Evolutionary conservation across 1,284 basidiomycete genomes (phyloP), one percentile per base, ranked within the genome.

Genomic region (Tranzscheliella williamsii): DNA sequence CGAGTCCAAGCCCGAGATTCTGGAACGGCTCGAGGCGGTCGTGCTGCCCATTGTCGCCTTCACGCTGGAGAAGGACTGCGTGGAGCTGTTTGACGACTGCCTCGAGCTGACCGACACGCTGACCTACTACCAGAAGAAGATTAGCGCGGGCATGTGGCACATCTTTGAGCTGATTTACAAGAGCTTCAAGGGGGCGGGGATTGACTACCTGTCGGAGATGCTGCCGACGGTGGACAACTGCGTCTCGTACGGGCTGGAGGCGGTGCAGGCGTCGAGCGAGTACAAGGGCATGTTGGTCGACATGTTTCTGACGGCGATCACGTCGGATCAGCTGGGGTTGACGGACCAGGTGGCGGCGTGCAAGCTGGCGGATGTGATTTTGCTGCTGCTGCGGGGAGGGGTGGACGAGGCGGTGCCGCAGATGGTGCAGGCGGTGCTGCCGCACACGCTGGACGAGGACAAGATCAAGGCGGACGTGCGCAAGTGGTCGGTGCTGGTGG

Each of bases 161-260:
- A 82, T 92, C 30, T 90, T 91, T 61, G 88, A 90, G 75, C 79
- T 86, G 40, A 90, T 88, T 1, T 91, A 90, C 79, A 83, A 84
- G 52, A 80, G 88, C n/a, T 90, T 93, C 84, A 91, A 90, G 79
- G 81, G 83, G 4, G 86, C 88, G 27, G 90, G 88, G 12, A 81
- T 89, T 32, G 90, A 92, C 79, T 93, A 90, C 81, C 47, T 68
- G n/a, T 53, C 61, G 68, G 91, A 94, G 76, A 92, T 92, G 89
- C 82, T 91, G 33, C 88, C 89, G 7, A 86, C 88, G 3, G 79
- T 94, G 45, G 90, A 92, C 81, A 94, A 94, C 81, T 90, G 91
- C 77, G 82, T 94, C 42, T 89, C 88, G 12, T 93, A 86, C 73
- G 91, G 91, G 9, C 82, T 84, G 16, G 87, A 90, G 12, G 80